Conservation (phyloP, 2,329 filamentous ascomycete species). For the Claviceps spartinae region DNA sequence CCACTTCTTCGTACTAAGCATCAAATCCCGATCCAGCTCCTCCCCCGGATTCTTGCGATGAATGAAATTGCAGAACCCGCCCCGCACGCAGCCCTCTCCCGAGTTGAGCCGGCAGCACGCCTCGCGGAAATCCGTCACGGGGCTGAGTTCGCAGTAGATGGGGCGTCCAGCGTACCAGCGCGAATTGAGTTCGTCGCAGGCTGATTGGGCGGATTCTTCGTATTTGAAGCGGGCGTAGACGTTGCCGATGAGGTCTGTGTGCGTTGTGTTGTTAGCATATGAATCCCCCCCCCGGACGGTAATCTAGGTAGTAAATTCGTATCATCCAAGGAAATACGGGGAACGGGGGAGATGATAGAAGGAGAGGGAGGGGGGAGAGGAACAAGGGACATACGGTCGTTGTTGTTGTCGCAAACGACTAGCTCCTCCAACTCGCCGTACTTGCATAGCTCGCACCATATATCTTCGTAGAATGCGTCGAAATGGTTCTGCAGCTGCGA, state of each 20-base stretch:
- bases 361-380: too few relatives aligned
- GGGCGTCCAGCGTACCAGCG: conserved; percentile 95
- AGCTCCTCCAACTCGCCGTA: conserved; percentile 96
- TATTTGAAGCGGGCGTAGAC: conserved; percentile 99
- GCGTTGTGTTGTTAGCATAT: background rate
- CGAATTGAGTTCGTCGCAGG: conserved; percentile 85
- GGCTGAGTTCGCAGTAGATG: conserved; percentile 94
- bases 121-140: conserved; percentile 95
- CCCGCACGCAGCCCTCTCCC: conserved; percentile 88
- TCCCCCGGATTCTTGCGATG: conserved; percentile 88
- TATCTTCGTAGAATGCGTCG: conserved; percentile 98
- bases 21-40: conserved; percentile 79
- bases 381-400: conserved; percentile 56
- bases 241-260: conserved; percentile 81
- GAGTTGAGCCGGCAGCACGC: conserved; percentile 91
- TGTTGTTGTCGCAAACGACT: conserved; percentile 98
- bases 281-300: too few relatives aligned
- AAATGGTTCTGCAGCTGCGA: conserved; percentile 98
- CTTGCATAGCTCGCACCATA: conserved; percentile 99
- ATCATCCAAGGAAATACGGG: too few relatives aligned
- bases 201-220: conserved; percentile 86
- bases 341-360: too few relatives aligned
- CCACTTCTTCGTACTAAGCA: conserved; percentile 92
- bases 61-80: conserved; percentile 98
- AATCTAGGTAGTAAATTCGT: too few relatives aligned